Percentiles rank a stretch among this genome's conserved stretches.
phyloP scores from a whole-genome alignment of 2,329 filamentous ascomycete genomes.

The Colletotrichum viniferum region DNA sequence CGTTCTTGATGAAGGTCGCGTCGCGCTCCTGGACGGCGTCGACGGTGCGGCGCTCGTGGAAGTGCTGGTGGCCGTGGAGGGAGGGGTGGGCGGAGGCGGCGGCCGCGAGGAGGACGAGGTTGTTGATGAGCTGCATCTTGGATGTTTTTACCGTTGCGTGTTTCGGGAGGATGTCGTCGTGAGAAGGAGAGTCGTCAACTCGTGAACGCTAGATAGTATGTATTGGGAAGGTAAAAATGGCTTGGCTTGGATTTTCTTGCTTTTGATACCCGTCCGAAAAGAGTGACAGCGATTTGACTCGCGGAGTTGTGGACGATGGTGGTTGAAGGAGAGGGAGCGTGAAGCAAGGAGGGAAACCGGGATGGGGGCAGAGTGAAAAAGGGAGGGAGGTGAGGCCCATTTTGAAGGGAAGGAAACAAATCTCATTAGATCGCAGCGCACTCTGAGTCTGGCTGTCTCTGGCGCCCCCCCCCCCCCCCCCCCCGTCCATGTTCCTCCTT shows the following conservation, averaged over 20 bases:
- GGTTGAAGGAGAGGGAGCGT: conserved; percentile 3
- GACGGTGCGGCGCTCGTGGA: conserved; percentile 26
- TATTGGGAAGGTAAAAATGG: not conserved
- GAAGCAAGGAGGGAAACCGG: not conserved
- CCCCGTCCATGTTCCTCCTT: not conserved
- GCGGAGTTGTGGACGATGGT: conserved; percentile 19
- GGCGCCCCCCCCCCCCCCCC: not conserved
- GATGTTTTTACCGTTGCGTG: not conserved
- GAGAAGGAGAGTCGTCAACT: not conserved
- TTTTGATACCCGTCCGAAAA: conserved; percentile 21
- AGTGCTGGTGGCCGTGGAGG: conserved; percentile 36
- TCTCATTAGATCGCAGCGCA: conserved; percentile 9
- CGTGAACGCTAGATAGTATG: not conserved
- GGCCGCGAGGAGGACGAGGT: conserved; percentile 40
- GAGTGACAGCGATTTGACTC: conserved; percentile 22
- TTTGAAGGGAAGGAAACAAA: conserved; percentile 17
- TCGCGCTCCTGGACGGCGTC: conserved; percentile 2
- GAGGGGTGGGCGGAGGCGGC: conserved; percentile 45
- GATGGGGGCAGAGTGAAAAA: not conserved
- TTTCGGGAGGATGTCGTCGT: not conserved
- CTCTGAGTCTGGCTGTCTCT: not conserved
- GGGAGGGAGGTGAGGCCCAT: conserved; percentile 15
- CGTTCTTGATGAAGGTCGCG: conserved; percentile 8
- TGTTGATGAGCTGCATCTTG: conserved; percentile 46
- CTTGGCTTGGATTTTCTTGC: not conserved